Evolutionary conservation across 225 moss, liverwort and hornwort genomes (phyloP), one percentile per base, ranked within the genome.

Genomic region (Ulota crispa): DNA sequence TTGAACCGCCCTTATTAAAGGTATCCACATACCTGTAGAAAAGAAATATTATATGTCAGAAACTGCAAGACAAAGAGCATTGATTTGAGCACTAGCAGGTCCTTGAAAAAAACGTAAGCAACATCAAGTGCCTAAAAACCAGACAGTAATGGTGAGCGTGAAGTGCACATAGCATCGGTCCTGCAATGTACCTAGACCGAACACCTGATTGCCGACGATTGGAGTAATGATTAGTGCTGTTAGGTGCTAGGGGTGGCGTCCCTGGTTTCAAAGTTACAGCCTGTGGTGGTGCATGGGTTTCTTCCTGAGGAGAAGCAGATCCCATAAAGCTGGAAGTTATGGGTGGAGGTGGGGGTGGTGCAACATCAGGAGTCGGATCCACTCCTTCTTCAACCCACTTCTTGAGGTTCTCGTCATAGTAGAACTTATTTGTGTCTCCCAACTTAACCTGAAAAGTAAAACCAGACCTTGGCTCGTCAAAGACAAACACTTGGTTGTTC

Each of bases 381-480:
- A 84, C 94, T 68, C 99, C 99, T 94, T 99, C 99, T 88, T 99
- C 99, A 20, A 96, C 93, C 99, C 99, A 96, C 80, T 87, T 92
- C 88, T 99, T 99, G 71, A 99, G 89, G 66, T 89, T 94, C 72
- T 94, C 94, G 86, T 99, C 94, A 66, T 92, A 99, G 70, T 91
- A 92, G 77, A 99, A 99, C 43, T 92, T 96, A 76, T 99, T 99
- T 59, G 85, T 88, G 47, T 92, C 94, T 62, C 99, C 99, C 64
- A 99, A 71, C 77, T 99, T 96, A 9, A 96, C 99, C 96, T 99
- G 92, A 5, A 54, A 45, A 68, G 78, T 30, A 14, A 73, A 61
- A 73, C 27, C 64, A 64, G 36, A 63, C 26, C 39, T 57, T 28
- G 11, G 3, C 21, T 32, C 15, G 45, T 50, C 43, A 77, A 54